Evolutionary conservation across 176 grass and related monocot genomes (phyloP), one percentile per base, ranked within the genome.

Genomic region (Saccharum officinarum): DNA sequence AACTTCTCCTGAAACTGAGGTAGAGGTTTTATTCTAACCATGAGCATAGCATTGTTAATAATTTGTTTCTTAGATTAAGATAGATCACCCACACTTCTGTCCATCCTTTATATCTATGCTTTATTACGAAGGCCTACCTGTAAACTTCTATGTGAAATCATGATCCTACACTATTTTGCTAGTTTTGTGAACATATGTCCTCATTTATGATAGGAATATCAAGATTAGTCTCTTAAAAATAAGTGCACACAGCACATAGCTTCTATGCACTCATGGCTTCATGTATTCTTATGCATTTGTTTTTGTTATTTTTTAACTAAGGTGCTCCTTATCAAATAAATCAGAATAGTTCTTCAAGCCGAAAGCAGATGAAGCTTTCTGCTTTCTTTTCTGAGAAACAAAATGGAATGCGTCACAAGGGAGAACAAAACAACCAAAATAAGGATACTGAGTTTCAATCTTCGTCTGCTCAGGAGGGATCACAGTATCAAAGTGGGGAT

Each of bases 331-430:
- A 98, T 71, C 89, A 90, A 89, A 84, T 98, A 81, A 72, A 78
- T 60, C 91, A 91, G 71, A 84, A 89, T 73, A 76, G 38, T 85
- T 75, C 80, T 82, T 75, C 87, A 87, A 75, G 77, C 68, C 85
- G 74, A 78, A 98, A 98, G 86, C 96, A 98, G 72, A 89, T 86
- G 37, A 98, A 98, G 68, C 89, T 98, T 84, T 95, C 87, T 85
- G 26, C 93, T 86, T 98, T 95, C 91, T 98, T 98, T 95, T 84
- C 75, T 67, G 89, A 47, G 84, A 93, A 90, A 80, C 78, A 86
- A 52, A 71, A 42, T 86, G 80, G 42, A 83, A 89, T n/a, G 33
- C 25, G 14, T 17, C 26, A 76, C 60, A 73, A 80, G 68, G 78
- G 55, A 11, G 74, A 13, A 45, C 52, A 10, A 55, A 74, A 61